Evolutionary conservation across 441 rosid species (phyloP).

Genomic region (Viola pubescens): DNA sequence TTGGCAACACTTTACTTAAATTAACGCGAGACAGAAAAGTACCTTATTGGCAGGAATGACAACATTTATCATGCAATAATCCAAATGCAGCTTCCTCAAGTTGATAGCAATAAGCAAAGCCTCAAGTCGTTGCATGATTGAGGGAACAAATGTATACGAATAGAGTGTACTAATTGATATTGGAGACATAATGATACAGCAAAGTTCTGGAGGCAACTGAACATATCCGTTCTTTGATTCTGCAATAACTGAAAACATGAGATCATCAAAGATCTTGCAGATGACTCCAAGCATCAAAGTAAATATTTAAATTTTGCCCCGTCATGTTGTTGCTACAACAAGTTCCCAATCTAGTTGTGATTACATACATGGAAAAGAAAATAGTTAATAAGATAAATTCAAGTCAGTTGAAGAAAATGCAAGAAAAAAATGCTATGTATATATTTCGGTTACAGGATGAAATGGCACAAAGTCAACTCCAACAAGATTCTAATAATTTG

Average conservation of each 20-base stretch:
- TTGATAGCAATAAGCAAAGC: conserved; percentile 65
- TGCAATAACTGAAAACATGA: conserved; percentile 25
- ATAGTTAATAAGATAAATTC: too few relatives aligned
- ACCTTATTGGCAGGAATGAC: conserved; percentile 74
- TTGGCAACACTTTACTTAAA: not conserved
- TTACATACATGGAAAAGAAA: too few relatives aligned
- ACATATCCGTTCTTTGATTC: conserved; percentile 42
- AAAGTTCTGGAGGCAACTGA: conserved; percentile 89
- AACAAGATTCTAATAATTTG: too few relatives aligned
- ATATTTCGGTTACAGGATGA: too few relatives aligned
- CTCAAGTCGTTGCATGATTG: conserved; percentile 70
- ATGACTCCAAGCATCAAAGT: too few relatives aligned
- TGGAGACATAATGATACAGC: conserved; percentile 53
- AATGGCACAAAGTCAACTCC: too few relatives aligned
- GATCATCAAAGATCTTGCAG: not conserved
- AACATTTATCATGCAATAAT: conserved; percentile 30
- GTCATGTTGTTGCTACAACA: too few relatives aligned
- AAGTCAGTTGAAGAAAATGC: too few relatives aligned
- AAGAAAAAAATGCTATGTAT: too few relatives aligned
- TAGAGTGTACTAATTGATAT: conserved; percentile 60
- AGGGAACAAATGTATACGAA: conserved; percentile 66
- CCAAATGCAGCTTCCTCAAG: conserved; percentile 48
- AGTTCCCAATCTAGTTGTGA: too few relatives aligned
- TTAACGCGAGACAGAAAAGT: conserved; percentile 5
- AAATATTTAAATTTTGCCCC: too few relatives aligned